Conservation (phyloP, 352 stramenopile genomes). For the Blastocystis sp. region DNA sequence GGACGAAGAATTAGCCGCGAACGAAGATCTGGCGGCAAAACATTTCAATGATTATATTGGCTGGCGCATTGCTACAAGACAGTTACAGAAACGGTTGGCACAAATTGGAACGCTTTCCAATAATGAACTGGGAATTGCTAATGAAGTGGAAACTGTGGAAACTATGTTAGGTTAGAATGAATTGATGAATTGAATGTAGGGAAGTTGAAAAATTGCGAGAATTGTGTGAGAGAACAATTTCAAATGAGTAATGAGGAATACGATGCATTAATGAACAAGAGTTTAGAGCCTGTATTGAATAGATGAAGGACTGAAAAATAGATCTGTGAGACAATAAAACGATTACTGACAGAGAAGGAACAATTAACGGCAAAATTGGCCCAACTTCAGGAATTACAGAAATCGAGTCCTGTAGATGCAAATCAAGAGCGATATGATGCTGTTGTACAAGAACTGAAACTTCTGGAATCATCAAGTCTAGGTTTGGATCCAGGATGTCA, state of each 20-base stretch:
- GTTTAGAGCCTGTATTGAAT: background rate
- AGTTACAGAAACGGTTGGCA: background rate
- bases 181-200: background rate
- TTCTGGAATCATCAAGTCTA: background rate
- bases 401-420: background rate
- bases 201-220: background rate
- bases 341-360: background rate
- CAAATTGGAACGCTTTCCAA: background rate
- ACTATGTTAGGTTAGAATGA: background rate
- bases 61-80: background rate
- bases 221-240: background rate
- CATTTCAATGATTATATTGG: background rate
- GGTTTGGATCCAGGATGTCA: background rate
- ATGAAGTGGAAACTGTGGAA: conserved; percentile 1
- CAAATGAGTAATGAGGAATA: background rate
- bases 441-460: background rate
- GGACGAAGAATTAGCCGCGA: background rate
- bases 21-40: background rate
- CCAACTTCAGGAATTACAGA: background rate
- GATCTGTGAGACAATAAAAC: background rate
- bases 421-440: background rate
- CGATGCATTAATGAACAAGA: background rate
- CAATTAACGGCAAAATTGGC: background rate
- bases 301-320: background rate
- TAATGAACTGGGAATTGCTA: background rate